Conservation (phyloP, 352 stramenopile species). For the Detonula confervacea region DNA sequence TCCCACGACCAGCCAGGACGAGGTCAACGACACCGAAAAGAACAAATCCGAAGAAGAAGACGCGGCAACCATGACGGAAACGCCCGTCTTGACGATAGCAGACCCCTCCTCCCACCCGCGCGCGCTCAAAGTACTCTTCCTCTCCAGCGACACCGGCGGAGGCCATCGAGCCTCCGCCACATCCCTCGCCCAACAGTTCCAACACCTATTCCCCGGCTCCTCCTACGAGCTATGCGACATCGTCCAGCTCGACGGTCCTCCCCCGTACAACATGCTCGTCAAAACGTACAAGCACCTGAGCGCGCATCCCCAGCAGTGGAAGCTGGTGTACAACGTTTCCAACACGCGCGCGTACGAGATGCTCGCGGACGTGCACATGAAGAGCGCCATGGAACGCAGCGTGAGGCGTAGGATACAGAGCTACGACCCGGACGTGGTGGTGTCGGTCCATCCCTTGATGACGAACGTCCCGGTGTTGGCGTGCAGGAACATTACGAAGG, state of each 20-base stretch:
- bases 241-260: conserved; percentile 61
- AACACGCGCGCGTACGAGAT: conserved; percentile 76
- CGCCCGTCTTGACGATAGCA: neutral
- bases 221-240: conserved; percentile 77
- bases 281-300: conserved; percentile 78
- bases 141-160: conserved; percentile 84
- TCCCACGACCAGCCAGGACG: neutral
- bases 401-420: conserved; percentile 66
- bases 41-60: too few species aligned
- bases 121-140: conserved; percentile 79
- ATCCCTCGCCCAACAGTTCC: conserved; percentile 79
- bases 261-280: conserved; percentile 78
- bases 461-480: conserved; percentile 77
- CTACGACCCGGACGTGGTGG: conserved; percentile 77
- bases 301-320: conserved; percentile 78
- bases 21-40: neutral
- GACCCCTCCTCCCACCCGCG: conserved; percentile 21
- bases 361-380: conserved; percentile 71
- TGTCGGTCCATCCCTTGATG: conserved; percentile 84
- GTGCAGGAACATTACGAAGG: conserved; percentile 69
- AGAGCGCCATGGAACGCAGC: conserved; percentile 66
- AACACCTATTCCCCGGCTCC: conserved; percentile 73
- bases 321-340: conserved; percentile 76
- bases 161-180: conserved; percentile 81
- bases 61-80: too few species aligned